Evolutionary conservation across 1,284 basidiomycete species (phyloP), one percentile per base, ranked within the genome.

Genomic region (Microbotryum scabiosae): DNA sequence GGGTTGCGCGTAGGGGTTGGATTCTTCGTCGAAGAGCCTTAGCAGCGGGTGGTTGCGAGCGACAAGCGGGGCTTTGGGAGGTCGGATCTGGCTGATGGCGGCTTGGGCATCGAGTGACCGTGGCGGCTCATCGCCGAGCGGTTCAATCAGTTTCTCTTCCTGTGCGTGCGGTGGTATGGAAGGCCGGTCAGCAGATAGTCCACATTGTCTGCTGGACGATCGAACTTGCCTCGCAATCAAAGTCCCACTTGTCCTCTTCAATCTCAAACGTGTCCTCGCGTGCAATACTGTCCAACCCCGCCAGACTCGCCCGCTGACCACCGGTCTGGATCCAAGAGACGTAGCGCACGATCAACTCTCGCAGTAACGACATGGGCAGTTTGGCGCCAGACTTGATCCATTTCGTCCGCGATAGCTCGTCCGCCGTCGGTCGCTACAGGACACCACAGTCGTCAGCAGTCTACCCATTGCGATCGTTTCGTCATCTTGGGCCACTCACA

Each of bases 341-440:
- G 70, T 87, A 87, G 36, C 85, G 83, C 30, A 82, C 76, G 53
- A 97, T 82, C 48, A 97, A 80, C 63, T 97, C 94, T 70, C 85
- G 86, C n/a, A 99, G 78, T 10, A 84, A 76, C 0, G 84, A 79
- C 9, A 90, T 76, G 0, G 85, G 82, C 4, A 82, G 78, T 77
- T 88, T 94, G 41, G 82, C 77, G 25, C 83, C 76, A 16, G 82
- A 79, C 72, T 88, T 91, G 70, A 97, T 92, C 92, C 94, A 98
- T 71, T 89, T 94, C n/a, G 84, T 82, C 75, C 88, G 93, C 8
- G 80, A 74, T 4, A 99, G 80, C 69, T 98, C 94, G 56, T 97
- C 96, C 7, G 93, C 91, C 10, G 85, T 80, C 23, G 88, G 79
- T 48, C 96, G 85, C 85, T 97, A 74, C 12, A 51, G 49, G 25